These are phyloP conservation scores for Striga asiatica DNA, from an alignment of 257 asterid genomes.

Conservation along the genomic window DNA sequence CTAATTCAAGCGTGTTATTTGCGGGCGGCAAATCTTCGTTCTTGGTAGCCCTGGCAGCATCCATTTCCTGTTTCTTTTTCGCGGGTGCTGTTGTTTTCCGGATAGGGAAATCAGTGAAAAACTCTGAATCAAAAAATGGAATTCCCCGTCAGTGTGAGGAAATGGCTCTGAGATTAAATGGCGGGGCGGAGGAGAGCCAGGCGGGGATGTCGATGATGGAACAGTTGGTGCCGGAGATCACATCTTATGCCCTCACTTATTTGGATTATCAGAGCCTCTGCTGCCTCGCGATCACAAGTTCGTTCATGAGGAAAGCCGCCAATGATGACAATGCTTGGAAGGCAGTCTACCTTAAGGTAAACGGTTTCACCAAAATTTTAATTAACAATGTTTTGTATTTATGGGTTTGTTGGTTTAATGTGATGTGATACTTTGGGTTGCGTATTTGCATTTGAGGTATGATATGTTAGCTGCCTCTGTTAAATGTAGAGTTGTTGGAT, in stretches of 20 bases:
- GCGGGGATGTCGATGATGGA: slow-evolving; percentile 97
- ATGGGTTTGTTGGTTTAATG: not conserved
- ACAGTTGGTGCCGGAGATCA: slow-evolving; percentile 97
- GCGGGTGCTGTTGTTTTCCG: slow-evolving; percentile 30
- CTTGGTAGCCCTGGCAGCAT: slow-evolving; percentile 31
- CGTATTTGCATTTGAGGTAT: slow-evolving; percentile 8
- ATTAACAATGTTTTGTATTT: not conserved
- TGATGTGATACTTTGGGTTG: not conserved
- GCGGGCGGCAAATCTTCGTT: slow-evolving; percentile 26
- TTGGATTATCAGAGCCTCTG: slow-evolving; percentile 94
- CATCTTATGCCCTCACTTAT: slow-evolving; percentile 86
- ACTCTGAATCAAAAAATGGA: slow-evolving; percentile 11
- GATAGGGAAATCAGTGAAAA: slow-evolving; percentile 11
- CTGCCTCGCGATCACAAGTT: slow-evolving; percentile 93
- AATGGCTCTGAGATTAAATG: slow-evolving; percentile 25
- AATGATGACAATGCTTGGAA: slow-evolving; percentile 98
- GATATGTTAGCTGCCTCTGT: not conserved
- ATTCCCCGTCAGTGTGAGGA: slow-evolving; percentile 12
- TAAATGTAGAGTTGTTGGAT: not conserved
- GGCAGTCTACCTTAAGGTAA: slow-evolving; percentile 88
- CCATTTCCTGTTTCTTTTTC: slow-evolving; percentile 38
- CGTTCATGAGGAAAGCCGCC: slow-evolving; percentile 90
- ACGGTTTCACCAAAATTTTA: not conserved
- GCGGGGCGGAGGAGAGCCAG: slow-evolving; percentile 43
- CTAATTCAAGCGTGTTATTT: slow-evolving; percentile 21